These are phyloP conservation scores for Camillea tinctor DNA, from an alignment of 2,329 filamentous ascomycete genomes.

Conservation along the genomic window DNA sequence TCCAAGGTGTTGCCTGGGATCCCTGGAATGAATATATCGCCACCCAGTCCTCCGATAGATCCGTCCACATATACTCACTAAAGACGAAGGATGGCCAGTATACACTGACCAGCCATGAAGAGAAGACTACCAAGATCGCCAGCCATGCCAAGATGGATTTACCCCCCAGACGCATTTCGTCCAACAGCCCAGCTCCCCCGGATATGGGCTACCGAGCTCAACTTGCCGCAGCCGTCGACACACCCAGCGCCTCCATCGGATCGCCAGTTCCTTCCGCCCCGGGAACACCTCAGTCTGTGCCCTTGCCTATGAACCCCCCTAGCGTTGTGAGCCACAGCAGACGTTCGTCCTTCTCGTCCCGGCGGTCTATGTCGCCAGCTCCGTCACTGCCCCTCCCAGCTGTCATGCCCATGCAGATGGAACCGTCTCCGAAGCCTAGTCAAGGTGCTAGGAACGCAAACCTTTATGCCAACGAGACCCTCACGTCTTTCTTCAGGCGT, in stretches of 20 bases:
- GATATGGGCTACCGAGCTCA: constrained; percentile 70
- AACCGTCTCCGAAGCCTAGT: constrained; percentile 78
- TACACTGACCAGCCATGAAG: constrained; percentile 62
- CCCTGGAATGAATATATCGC: constrained; percentile 97
- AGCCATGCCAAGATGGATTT: constrained; percentile 81
- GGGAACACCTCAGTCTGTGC: constrained; percentile 85
- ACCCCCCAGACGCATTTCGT: constrained; percentile 85
- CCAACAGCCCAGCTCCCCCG: constrained; percentile 86
- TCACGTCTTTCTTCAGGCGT: constrained; percentile 94
- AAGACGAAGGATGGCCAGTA: constrained; percentile 97
- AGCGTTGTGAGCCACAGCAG: constrained; percentile 85
- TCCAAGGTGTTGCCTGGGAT: constrained; percentile 98
- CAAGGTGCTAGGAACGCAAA: constrained; percentile 77
- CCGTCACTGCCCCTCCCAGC: constrained; percentile 92
- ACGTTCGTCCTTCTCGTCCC: constrained; percentile 87
- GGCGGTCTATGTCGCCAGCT: constrained; percentile 87
- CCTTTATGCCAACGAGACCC: constrained; percentile 93
- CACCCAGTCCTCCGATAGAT: constrained; percentile 96
- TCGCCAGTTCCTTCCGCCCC: constrained; percentile 90
- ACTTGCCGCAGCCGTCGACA: constrained; percentile 53
- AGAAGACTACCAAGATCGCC: constrained; percentile 75
- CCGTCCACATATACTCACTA: constrained; percentile 94
- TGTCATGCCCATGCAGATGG: constrained; percentile 91
- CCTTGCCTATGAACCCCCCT: constrained; percentile 94
- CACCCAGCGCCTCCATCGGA: constrained; percentile 58